Evolutionary conservation across 2,329 filamentous ascomycete genomes (phyloP).

Genomic region (Penicillium oxalicum): DNA sequence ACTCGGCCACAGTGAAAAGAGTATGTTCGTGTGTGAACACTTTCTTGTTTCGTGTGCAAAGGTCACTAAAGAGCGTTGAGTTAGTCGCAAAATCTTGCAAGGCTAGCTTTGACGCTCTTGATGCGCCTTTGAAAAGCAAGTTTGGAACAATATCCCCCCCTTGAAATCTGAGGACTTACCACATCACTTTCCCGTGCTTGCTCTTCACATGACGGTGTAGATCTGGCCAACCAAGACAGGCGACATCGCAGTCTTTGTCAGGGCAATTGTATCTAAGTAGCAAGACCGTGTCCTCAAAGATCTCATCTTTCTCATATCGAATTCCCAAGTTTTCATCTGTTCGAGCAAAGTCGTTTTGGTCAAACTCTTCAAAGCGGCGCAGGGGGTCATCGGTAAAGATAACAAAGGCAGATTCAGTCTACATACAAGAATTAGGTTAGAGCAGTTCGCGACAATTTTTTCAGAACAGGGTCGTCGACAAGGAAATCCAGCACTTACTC

Average conservation of each 20-base stretch:
- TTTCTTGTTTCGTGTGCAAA: slow-evolving; percentile 92
- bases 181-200: slow-evolving; percentile 81
- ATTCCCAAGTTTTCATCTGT: slow-evolving; percentile 84
- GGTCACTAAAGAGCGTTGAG: slow-evolving; percentile 49
- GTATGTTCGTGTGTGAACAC: slow-evolving; percentile 98
- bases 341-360: slow-evolving; percentile 63
- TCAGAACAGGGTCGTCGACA: neutral
- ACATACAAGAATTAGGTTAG: slow-evolving; percentile 10
- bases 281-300: slow-evolving; percentile 83
- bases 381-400: slow-evolving; percentile 82
- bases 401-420: slow-evolving; percentile 57
- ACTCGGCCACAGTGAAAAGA: slow-evolving; percentile 72
- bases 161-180: slow-evolving; percentile 34
- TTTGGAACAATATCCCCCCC: no score
- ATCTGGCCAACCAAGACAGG: slow-evolving; percentile 74
- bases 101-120: no score
- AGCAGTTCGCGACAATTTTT: neutral
- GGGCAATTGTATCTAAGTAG: slow-evolving; percentile 93
- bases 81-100: no score
- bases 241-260: slow-evolving; percentile 74
- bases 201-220: slow-evolving; percentile 74
- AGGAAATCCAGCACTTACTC: slow-evolving; percentile 51
- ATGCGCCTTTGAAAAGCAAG: no score
- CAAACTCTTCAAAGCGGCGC: slow-evolving; percentile 83
- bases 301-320: slow-evolving; percentile 80